Evolutionary conservation across 148 eudicot species (phyloP), one percentile per base, ranked within the genome.

Genomic region (Oxyria digyna): DNA sequence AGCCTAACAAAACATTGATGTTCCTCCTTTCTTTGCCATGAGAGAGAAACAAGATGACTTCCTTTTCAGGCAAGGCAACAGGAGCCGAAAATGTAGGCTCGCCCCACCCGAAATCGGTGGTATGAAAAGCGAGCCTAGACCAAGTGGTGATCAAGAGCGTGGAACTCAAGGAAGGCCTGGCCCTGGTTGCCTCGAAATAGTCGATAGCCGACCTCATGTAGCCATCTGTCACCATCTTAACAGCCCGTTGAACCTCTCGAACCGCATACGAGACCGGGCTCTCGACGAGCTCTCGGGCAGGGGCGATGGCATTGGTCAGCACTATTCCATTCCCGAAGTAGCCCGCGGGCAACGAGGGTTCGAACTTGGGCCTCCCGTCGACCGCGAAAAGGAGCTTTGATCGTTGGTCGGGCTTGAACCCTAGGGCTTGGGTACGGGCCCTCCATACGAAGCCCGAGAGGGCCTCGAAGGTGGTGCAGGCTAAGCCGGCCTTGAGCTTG

Each of bases 71-170:
- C 27, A 71, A 27, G 10, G 68, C 62, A 1, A 76, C 87, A 3
- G 85, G 88, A 0, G 81, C 85, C 4, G 85, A 77, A 3, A 84
- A 3, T 2, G 49, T 35, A 9, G 87, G 87, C 27, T 76, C 80
- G 1, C 88, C 88, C 88, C 88, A 84, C 43, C 88, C 88, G 27
- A 84, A 84, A 64, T 84, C 88, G 1, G 85, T 78, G 4, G 80
- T 74, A 21, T 84, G 80, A 3, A 84, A 81, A 4, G 78, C 71
- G 72, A 84, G 65, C 38, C 85, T 79, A 23, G 85, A 79, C 87
- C 88, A 84, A n/a, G 83, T 79, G 0, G 84, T 82, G 0, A 84
- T 82, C 68, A 82, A 17, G 8, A 84, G 84, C 1, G 83, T 82
- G 0, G 82, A 80, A 73, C 77, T 74, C 74, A 82, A 45, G 8